A percentile compares a stretch with the other conserved stretches of the same genome.
phyloP scores from a whole-genome alignment of 495 filamentous ascomycete genomes.

The Annulohypoxylon nitens region DNA sequence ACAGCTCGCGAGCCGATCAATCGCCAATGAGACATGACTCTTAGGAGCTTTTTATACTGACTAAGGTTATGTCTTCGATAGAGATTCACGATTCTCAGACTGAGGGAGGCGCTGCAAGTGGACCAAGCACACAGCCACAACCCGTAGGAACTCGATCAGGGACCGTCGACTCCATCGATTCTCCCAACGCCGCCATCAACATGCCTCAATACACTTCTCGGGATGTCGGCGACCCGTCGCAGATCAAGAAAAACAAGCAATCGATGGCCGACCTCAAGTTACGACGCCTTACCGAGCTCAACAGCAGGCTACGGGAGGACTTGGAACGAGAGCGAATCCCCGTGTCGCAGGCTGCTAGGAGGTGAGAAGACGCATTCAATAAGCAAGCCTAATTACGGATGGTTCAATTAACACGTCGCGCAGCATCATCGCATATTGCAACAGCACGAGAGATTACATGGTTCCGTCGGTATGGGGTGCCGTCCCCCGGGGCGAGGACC shows the following conservation, averaged over 20 bases:
- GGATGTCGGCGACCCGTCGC: slow-evolving; percentile 70
- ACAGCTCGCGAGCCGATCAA: slow-evolving; percentile 21
- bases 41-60: slow-evolving; percentile 31
- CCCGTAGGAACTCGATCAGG: slow-evolving; percentile 35
- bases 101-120: slow-evolving; percentile 41
- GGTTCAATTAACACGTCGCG: slow-evolving; percentile 29
- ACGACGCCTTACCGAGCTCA: slow-evolving; percentile 94
- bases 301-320: slow-evolving; percentile 93
- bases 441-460: slow-evolving; percentile 98
- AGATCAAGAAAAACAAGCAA: slow-evolving; percentile 97
- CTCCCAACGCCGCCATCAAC: slow-evolving; percentile 43
- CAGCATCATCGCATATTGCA: slow-evolving; percentile 96
- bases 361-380: slow-evolving; percentile 66
- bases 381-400: not conserved
- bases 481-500: slow-evolving; percentile 94
- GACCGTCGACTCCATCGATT: slow-evolving; percentile 45
- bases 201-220: slow-evolving; percentile 70
- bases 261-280: slow-evolving; percentile 98
- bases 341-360: slow-evolving; percentile 92
- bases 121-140: slow-evolving; percentile 46
- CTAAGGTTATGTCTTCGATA: slow-evolving; percentile 41
- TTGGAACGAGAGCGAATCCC: slow-evolving; percentile 93
- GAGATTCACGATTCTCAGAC: slow-evolving; percentile 45
- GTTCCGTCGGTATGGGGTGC: slow-evolving; percentile 96
- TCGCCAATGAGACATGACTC: slow-evolving; percentile 41